Conservation (phyloP, 2,329 filamentous ascomycete species). For the Botrytis fabae region DNA sequence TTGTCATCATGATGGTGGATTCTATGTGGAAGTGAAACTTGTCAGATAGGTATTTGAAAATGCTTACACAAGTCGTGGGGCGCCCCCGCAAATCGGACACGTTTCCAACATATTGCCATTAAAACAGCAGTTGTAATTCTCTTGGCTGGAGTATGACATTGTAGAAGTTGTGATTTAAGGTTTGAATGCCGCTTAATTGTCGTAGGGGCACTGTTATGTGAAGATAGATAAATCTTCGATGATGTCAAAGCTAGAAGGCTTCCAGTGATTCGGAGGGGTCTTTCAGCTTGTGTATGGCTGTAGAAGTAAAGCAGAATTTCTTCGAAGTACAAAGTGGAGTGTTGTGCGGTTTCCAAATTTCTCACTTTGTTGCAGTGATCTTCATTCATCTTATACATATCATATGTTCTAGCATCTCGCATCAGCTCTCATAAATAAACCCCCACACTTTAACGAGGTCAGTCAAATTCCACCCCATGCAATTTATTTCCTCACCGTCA, state of each 20-base stretch:
- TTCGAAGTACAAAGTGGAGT: constrained; percentile 6
- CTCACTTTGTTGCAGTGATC: not conserved
- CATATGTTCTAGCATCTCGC: not conserved
- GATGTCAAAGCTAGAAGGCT: not conserved
- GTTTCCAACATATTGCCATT: not conserved
- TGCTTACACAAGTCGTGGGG: not conserved
- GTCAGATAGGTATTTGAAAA: not conserved
- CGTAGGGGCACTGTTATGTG: not conserved
- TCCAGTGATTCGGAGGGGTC: too few species aligned
- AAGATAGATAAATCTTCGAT: not conserved
- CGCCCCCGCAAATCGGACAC: not conserved
- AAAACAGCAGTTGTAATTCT: not conserved
- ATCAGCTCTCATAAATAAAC: not conserved
- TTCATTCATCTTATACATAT: constrained; percentile 11
- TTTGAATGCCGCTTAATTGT: not conserved
- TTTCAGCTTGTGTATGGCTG: not conserved
- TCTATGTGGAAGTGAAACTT: too few species aligned
- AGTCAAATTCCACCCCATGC: not conserved
- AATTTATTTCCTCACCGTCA: constrained; percentile 4
- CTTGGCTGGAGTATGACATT: not conserved
- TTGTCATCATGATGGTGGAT: too few species aligned
- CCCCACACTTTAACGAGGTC: constrained; percentile 8
- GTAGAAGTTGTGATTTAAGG: not conserved
- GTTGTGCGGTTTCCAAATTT: not conserved
- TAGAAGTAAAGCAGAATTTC: not conserved